Evolutionary conservation across 2,329 filamentous ascomycete species (phyloP), one percentile per base, ranked within the genome.

Genomic region (Cordyceps tenuipes): DNA sequence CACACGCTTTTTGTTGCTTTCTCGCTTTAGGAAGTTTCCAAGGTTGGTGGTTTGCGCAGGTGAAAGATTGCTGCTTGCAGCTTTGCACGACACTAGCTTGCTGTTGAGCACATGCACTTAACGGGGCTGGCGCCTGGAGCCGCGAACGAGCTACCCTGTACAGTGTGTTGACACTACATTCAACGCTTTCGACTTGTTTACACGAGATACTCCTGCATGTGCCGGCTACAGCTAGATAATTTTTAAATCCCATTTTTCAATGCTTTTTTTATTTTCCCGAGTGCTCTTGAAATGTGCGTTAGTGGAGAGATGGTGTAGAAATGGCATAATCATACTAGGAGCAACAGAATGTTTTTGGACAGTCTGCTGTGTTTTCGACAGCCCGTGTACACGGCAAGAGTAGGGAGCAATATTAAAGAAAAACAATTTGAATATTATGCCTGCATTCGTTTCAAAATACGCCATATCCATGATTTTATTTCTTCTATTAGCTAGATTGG

Each of bases 31-130:
- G 39, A 9, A 12, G 31, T 19, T 21, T 26, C 21, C 7, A 43
- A 43, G 13, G 34, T 43, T 17, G 12, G 21, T 53, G 34, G n/a
- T 53, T 29, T 52, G 21, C 39, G 36, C 49, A 29, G 12, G 3
- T 29, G 52, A 3, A 31, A 15, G 23, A 29, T 54, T 31, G 53
- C 23, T n/a, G 26, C n/a, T 46, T 41, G 43, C 19, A 48, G 44
- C 44, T 50, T 48, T 57, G 48, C 46, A 36, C 36, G 34, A 50
- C 31, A n/a, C 44, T 57, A 29, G 55, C 55, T 19, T 26, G 26
- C 34, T 23, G 17, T 12, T n/a, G 13, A 47, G 17, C n/a, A 59
- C 26, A 46, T 59, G 57, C 57, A 59, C 3, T 26, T 59, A 59
- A 46, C 57, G 57, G 57, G 57, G 57, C 41, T 7, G 19, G 19